phyloP scores from a whole-genome alignment of 768 basidiomycete species.

The Kwoniella sp. region DNA sequence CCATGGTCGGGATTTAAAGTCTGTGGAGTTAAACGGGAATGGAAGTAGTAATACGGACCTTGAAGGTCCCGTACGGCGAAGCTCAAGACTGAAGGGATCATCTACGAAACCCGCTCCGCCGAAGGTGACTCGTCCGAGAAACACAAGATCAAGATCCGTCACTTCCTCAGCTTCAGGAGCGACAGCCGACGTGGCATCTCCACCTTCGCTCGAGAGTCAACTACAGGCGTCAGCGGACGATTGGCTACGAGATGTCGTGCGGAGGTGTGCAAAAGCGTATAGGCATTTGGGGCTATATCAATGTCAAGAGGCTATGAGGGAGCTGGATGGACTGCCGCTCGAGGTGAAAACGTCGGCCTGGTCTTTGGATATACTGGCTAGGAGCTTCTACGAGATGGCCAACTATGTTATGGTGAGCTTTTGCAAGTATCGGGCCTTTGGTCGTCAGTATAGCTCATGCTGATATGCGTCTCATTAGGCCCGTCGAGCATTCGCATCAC shows the following conservation, averaged over 20 bases:
- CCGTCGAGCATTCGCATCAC: constrained; percentile 80
- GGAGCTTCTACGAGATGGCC: constrained; percentile 83
- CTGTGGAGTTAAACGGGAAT: constrained; percentile 38
- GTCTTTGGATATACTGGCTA: constrained; percentile 79
- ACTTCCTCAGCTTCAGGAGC: constrained; percentile 41
- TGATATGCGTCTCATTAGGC: constrained; percentile 59
- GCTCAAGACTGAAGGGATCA: constrained; percentile 29
- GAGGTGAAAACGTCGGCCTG: constrained; percentile 73
- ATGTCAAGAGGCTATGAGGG: constrained; percentile 70
- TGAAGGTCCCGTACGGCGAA: constrained; percentile 33
- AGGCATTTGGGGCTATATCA: constrained; percentile 74
- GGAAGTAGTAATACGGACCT: constrained; percentile 12
- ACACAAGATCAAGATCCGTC: constrained; percentile 31
- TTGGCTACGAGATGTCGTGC: constrained; percentile 77
- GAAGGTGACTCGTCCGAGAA: constrained; percentile 14
- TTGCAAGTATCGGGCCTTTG: not conserved
- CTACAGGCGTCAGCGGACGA: constrained; percentile 68
- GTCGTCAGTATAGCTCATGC: not conserved
- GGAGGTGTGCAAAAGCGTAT: constrained; percentile 78
- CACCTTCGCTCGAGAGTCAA: constrained; percentile 29
- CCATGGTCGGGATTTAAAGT: constrained; percentile 30
- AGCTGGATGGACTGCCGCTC: constrained; percentile 73
- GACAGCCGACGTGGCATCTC: constrained; percentile 27
- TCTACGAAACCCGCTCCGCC: constrained; percentile 11
- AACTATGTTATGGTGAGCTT: constrained; percentile 83